These are phyloP conservation scores for Lactifluus rugatus DNA, from an alignment of 768 basidiomycete species.

Conservation along the genomic window DNA sequence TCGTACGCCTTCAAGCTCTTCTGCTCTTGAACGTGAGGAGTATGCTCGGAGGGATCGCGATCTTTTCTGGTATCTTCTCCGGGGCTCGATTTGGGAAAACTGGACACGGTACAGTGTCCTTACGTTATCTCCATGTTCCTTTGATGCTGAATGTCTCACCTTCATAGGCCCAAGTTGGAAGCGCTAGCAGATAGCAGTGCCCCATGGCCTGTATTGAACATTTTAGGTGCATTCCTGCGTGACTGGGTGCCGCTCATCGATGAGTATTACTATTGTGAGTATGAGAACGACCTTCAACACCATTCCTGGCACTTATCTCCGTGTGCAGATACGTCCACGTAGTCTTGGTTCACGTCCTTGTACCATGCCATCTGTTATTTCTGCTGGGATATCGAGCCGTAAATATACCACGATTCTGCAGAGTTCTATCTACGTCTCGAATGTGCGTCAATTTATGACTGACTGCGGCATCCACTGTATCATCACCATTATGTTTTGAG, in stretches of 20 bases:
- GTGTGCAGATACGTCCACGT: constrained; percentile 17
- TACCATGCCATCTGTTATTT: not conserved
- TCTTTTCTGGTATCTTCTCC: constrained; percentile 74
- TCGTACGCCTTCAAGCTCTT: constrained; percentile 50
- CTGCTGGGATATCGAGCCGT: not conserved
- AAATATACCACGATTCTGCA: not conserved
- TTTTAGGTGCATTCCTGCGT: constrained; percentile 59
- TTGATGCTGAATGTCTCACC: not conserved
- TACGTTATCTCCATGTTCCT: not conserved
- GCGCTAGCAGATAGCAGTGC: constrained; percentile 46
- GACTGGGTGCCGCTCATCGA: constrained; percentile 87
- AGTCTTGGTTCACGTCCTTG: not conserved
- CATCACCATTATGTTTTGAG: not conserved
- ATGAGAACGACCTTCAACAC: not conserved
- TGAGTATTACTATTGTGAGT: constrained; percentile 86
- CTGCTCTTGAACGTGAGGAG: constrained; percentile 60
- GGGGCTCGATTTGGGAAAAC: constrained; percentile 76
- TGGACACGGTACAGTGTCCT: constrained; percentile 49
- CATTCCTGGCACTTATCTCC: not conserved
- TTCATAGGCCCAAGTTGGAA: constrained; percentile 61
- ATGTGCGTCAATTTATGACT: not conserved
- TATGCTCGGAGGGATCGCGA: constrained; percentile 77
- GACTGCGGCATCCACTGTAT: not conserved
- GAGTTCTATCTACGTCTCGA: not conserved
- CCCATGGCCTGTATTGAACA: constrained; percentile 52